Conservation (phyloP, 2,329 filamentous ascomycete genomes). For the Pestalotiopsis sp. region DNA sequence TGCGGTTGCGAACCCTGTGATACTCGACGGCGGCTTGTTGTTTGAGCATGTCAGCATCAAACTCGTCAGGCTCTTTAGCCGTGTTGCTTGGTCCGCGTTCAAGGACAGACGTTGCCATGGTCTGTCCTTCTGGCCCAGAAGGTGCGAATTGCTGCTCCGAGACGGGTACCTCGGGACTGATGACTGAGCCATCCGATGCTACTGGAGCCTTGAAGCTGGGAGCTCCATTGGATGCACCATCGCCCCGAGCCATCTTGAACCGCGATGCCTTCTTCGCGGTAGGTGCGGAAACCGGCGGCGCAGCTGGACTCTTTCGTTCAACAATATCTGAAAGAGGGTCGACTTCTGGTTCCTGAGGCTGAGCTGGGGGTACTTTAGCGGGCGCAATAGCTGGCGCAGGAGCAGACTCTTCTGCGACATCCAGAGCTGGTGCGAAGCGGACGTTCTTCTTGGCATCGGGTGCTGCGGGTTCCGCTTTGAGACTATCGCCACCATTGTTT, state of each 20-base stretch:
- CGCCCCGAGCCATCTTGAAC: slow-evolving; percentile 48
- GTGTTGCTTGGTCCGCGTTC: slow-evolving; percentile 49
- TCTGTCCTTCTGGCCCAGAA: slow-evolving; percentile 52
- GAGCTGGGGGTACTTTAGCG: slow-evolving; percentile 17
- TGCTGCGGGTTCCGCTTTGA: background rate
- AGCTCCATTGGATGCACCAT: slow-evolving; percentile 12
- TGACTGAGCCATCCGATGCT: slow-evolving; percentile 14
- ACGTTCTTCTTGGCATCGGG: slow-evolving; percentile 29
- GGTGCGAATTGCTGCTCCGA: slow-evolving; percentile 44
- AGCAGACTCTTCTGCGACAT: slow-evolving; percentile 27
- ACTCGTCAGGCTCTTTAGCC: slow-evolving; percentile 57
- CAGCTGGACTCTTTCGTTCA: slow-evolving; percentile 39
- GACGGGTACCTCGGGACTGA: slow-evolving; percentile 43
- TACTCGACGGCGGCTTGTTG: slow-evolving; percentile 83
- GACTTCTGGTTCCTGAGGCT: slow-evolving; percentile 34
- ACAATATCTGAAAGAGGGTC: slow-evolving; percentile 54
- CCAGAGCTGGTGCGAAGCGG: slow-evolving; percentile 30
- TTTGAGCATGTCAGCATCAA: slow-evolving; percentile 73
- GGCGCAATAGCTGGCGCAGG: slow-evolving; percentile 20
- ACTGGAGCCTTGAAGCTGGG: slow-evolving; percentile 14
- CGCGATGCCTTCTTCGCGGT: slow-evolving; percentile 48
- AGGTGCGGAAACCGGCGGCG: slow-evolving; percentile 15
- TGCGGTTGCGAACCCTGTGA: slow-evolving; percentile 77
- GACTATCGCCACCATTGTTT: background rate
- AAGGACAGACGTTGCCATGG: slow-evolving; percentile 62